phyloP scores from a whole-genome alignment of 805 yeast genomes.

The Candida golubevii region DNA sequence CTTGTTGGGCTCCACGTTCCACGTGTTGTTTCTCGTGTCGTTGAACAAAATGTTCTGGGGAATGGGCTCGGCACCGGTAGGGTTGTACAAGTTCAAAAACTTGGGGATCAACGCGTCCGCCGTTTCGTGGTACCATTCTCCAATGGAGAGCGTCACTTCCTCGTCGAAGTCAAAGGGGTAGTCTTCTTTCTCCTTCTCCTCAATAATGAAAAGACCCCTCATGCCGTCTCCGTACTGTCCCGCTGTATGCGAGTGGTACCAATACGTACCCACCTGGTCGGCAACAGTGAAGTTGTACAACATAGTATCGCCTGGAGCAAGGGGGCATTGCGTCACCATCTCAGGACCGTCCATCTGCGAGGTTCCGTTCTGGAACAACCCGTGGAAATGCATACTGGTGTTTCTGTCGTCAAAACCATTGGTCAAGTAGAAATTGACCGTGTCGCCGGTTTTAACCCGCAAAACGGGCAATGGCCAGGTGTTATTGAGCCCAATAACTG shows the following conservation, averaged over 20 bases:
- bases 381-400: constrained; percentile 91
- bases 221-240: constrained; percentile 95
- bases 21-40: constrained; percentile 73
- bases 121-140: constrained; percentile 85
- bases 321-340: constrained; percentile 85
- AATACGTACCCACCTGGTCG: constrained; percentile 82
- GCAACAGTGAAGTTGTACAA: constrained; percentile 85
- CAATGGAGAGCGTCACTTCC: constrained; percentile 61
- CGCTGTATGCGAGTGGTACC: constrained; percentile 94
- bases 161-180: constrained; percentile 77
- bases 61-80: constrained; percentile 98
- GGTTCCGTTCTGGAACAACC: constrained; percentile 76
- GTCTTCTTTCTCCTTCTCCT: constrained; percentile 44
- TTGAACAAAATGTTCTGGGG: constrained; percentile 80
- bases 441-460: constrained; percentile 74
- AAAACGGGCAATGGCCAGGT: constrained; percentile 88
- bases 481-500: constrained; percentile 63
- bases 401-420: constrained; percentile 65
- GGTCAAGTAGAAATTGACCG: constrained; percentile 63
- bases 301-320: constrained; percentile 70
- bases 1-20: constrained; percentile 76
- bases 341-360: constrained; percentile 89
- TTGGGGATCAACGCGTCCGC: constrained; percentile 46
- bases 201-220: constrained; percentile 74
- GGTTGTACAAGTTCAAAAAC: constrained; percentile 75